These are phyloP conservation scores for Pichia cephalocereana DNA, from an alignment of 805 yeast genomes.

Conservation along the genomic window DNA sequence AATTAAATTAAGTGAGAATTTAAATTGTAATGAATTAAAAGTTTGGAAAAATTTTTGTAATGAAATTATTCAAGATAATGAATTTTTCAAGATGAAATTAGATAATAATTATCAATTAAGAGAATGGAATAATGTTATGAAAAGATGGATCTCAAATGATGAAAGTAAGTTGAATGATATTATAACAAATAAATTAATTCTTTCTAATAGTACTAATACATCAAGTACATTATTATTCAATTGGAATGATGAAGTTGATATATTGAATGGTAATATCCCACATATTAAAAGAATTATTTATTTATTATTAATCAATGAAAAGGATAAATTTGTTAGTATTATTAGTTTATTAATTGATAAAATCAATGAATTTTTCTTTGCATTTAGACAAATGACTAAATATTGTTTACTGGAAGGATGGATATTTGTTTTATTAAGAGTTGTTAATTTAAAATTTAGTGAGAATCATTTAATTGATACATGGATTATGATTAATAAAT, in stretches of 20 bases:
- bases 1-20: slow-evolving; percentile 25
- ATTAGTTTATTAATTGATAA: slow-evolving; percentile 35
- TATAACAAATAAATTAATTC: slow-evolving; percentile 26
- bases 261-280: slow-evolving; percentile 23
- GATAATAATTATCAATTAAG: slow-evolving; percentile 1
- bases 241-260: slow-evolving; percentile 26
- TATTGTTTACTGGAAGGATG: slow-evolving; percentile 30
- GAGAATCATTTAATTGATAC: slow-evolving; percentile 54
- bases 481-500: slow-evolving; percentile 63
- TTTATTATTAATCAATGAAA: slow-evolving; percentile 51
- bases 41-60: slow-evolving; percentile 56
- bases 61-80: slow-evolving; percentile 56
- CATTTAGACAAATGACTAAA: slow-evolving; percentile 19
- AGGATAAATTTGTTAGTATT: slow-evolving; percentile 44
- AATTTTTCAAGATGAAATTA: slow-evolving; percentile 37
- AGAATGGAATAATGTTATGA: slow-evolving; percentile 49
- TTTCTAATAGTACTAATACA: slow-evolving; percentile 38
- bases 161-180: slow-evolving; percentile 51
- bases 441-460: slow-evolving; percentile 51
- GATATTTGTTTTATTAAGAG: slow-evolving; percentile 52
- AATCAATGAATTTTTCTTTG: slow-evolving; percentile 22
- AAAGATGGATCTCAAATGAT: slow-evolving; percentile 57
- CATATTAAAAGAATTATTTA: slow-evolving; percentile 54
- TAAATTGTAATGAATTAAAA: slow-evolving; percentile 31
- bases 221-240: slow-evolving; percentile 37